Evolutionary conservation across 75 land plant genomes (phyloP).

Genomic region (Cryptomeria japonica): DNA sequence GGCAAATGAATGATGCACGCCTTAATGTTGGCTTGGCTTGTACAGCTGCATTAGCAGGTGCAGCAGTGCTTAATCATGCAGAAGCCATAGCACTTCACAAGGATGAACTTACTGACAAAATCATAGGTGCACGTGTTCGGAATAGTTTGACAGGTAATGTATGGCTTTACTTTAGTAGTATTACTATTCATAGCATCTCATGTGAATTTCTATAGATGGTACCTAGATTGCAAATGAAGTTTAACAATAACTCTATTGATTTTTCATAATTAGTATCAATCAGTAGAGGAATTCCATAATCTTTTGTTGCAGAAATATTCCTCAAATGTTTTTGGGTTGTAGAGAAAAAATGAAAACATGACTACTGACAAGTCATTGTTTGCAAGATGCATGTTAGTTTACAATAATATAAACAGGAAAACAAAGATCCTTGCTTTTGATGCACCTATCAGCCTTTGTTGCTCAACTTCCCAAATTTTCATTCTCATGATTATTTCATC

Average conservation of each 20-base stretch:
- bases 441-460: background rate
- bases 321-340: background rate
- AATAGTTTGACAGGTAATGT: constrained; percentile 73
- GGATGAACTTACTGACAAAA: constrained; percentile 58
- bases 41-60: constrained; percentile 95
- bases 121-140: constrained; percentile 78
- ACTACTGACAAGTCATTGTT: background rate
- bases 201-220: background rate
- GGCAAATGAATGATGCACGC: constrained; percentile 97
- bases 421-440: background rate
- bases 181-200: background rate
- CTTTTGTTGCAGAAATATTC: background rate
- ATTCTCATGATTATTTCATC: background rate
- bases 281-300: background rate
- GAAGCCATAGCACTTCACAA: constrained; percentile 75
- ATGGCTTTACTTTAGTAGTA: background rate
- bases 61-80: constrained; percentile 91
- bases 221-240: background rate
- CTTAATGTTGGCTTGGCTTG: constrained; percentile 94
- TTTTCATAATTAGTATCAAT: background rate
- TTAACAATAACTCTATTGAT: background rate
- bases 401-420: background rate
- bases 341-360: background rate
- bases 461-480: background rate
- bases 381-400: background rate